Conservation (phyloP, 257 asterid species). For the Scutellaria baicalensis region DNA sequence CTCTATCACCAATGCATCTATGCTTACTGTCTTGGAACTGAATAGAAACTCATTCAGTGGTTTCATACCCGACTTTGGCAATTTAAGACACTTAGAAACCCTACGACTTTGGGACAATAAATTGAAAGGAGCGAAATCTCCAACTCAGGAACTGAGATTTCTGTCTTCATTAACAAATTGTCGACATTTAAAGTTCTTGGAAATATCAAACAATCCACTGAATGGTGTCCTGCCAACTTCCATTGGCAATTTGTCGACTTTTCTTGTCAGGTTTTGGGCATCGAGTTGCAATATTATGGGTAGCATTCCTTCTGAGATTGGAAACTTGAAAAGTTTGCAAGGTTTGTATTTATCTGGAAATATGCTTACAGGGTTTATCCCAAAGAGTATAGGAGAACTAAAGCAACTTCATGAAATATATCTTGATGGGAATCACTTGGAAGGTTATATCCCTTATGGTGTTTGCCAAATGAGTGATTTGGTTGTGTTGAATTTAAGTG, state of each 20-base stretch:
- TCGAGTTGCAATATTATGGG: conserved; percentile 3
- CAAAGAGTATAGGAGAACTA: conserved; percentile 10
- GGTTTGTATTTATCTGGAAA: neutral
- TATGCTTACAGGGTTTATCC: conserved; percentile 22
- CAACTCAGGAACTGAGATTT: neutral
- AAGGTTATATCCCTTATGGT: conserved; percentile 18
- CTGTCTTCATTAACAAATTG: neutral
- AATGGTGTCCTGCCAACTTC: conserved; percentile 17
- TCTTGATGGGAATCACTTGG: conserved; percentile 12
- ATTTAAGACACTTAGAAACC: conserved; percentile 1
- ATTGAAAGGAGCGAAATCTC: neutral
- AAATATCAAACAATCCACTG: neutral
- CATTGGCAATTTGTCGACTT: conserved; percentile 18
- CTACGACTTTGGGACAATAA: conserved; percentile 15
- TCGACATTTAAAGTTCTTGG: neutral
- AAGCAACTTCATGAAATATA: neutral
- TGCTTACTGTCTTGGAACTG: conserved; percentile 11
- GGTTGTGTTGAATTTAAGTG: conserved; percentile 9
- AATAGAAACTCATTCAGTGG: conserved; percentile 23
- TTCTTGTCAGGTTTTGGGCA: neutral
- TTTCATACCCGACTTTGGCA: conserved; percentile 24
- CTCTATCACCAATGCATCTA: conserved; percentile 24
- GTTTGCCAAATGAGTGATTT: conserved; percentile 19
- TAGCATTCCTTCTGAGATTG: conserved; percentile 21
- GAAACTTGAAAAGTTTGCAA: conserved; percentile 15